Percentiles rank a stretch among this genome's conserved stretches.
These are phyloP conservation scores for Verticillium albo-atrum DNA, from an alignment of 2,329 filamentous ascomycete genomes.

Conservation along the genomic window DNA sequence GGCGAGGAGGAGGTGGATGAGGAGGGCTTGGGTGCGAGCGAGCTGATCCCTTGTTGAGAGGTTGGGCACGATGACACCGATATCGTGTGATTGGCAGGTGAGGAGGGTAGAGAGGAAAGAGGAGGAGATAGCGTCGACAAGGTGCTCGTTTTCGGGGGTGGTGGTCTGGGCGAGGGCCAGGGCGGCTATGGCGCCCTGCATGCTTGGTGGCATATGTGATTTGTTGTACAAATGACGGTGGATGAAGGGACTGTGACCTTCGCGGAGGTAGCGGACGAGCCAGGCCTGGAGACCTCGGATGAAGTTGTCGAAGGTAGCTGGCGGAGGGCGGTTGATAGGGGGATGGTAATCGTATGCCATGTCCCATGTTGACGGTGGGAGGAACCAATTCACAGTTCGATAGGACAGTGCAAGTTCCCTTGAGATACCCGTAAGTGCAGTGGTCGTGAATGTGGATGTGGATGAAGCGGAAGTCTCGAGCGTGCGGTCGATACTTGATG, in stretches of 20 bases:
- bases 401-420: not conserved
- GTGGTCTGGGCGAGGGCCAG: slow-evolving; percentile 2
- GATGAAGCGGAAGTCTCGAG: not conserved
- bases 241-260: slow-evolving; percentile 16
- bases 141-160: slow-evolving; percentile 3
- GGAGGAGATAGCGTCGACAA: not conserved
- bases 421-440: not conserved
- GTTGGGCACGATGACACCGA: not conserved
- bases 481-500: not conserved
- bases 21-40: slow-evolving; percentile 16
- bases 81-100: not conserved
- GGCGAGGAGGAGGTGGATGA: slow-evolving; percentile 16
- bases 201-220: slow-evolving; percentile 6
- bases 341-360: not conserved
- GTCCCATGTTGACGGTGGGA: not conserved
- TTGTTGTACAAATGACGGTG: slow-evolving; percentile 15
- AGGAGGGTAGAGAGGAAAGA: not conserved
- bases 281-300: slow-evolving; percentile 9
- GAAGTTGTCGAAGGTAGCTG: not conserved
- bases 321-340: not conserved
- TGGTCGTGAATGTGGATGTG: not conserved
- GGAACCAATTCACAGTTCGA: not conserved
- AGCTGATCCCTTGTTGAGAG: slow-evolving; percentile 10
- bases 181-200: slow-evolving; percentile 13
- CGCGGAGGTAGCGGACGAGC: slow-evolving; percentile 14